Evolutionary conservation across 768 basidiomycete genomes (phyloP).

Genomic region (Lactarius vividus): DNA sequence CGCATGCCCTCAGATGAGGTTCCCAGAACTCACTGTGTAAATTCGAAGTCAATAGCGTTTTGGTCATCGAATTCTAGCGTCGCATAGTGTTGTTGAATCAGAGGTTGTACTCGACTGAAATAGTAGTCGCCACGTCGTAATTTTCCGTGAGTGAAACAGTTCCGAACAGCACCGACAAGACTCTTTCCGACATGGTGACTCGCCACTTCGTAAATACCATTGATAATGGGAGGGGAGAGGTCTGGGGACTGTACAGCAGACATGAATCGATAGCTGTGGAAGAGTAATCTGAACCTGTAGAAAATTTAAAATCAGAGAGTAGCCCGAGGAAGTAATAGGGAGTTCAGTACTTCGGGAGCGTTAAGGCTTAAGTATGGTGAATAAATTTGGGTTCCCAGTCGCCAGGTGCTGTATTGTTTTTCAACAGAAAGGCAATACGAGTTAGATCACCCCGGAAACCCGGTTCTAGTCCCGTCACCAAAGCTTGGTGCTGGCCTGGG

Average conservation of each 20-base stretch:
- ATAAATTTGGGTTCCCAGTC: background rate
- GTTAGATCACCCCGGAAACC: background rate
- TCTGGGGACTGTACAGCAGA: background rate
- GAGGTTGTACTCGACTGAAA: background rate
- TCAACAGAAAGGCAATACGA: background rate
- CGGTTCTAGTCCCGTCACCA: background rate
- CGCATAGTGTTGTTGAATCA: background rate
- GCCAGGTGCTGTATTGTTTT: background rate
- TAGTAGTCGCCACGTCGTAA: background rate
- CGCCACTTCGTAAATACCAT: background rate
- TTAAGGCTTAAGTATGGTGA: background rate
- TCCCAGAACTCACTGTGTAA: background rate
- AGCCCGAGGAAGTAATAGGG: background rate
- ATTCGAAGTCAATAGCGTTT: accelerated
- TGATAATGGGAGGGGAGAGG: background rate
- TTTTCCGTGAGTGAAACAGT: background rate
- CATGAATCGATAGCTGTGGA: background rate
- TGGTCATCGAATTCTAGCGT: accelerated
- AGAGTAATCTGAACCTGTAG: background rate
- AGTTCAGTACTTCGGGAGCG: background rate
- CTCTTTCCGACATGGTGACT: background rate
- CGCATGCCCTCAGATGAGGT: background rate
- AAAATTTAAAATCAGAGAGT: background rate
- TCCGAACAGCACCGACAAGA: background rate
- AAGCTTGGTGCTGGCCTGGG: too few relatives aligned